These are phyloP conservation scores for Xylaria intraflava DNA, from an alignment of 495 filamentous ascomycete genomes.

Conservation along the genomic window DNA sequence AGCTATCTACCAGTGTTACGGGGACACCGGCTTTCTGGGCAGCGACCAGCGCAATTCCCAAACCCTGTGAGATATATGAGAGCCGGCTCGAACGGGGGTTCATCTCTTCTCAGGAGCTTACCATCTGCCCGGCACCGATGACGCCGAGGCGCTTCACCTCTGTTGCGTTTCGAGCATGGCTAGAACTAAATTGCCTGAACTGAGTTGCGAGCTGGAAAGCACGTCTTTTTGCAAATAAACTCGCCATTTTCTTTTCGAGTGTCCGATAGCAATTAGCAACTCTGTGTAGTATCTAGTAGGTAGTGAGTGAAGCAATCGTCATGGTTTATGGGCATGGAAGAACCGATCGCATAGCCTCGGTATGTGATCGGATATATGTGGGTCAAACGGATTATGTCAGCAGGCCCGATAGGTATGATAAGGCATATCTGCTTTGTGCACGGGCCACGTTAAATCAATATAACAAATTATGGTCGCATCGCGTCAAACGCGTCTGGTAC, in stretches of 20 bases:
- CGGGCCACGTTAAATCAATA: constrained; percentile 5
- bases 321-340: no score
- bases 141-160: constrained; percentile 89
- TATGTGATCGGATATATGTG: constrained; percentile 26
- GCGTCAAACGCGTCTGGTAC: constrained; percentile 8
- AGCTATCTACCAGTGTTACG: constrained; percentile 81
- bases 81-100: constrained; percentile 7
- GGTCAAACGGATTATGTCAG: not conserved
- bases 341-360: constrained; percentile 46
- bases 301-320: not conserved
- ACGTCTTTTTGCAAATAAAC: constrained; percentile 25
- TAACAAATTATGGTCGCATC: constrained; percentile 3
- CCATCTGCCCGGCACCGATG: constrained; percentile 95
- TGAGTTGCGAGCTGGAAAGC: constrained; percentile 31
- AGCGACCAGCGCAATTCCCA: constrained; percentile 94
- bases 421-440: not conserved
- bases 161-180: constrained; percentile 46
- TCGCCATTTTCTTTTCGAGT: constrained; percentile 25
- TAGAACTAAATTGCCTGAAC: constrained; percentile 49
- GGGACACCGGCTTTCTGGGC: constrained; percentile 77
- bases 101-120: constrained; percentile 35
- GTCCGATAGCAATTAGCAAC: not conserved
- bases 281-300: constrained; percentile 2
- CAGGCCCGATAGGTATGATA: no score
- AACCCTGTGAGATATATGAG: constrained; percentile 52